Conservation (phyloP, 2,329 filamentous ascomycete species). For the Beauveria varroae region DNA sequence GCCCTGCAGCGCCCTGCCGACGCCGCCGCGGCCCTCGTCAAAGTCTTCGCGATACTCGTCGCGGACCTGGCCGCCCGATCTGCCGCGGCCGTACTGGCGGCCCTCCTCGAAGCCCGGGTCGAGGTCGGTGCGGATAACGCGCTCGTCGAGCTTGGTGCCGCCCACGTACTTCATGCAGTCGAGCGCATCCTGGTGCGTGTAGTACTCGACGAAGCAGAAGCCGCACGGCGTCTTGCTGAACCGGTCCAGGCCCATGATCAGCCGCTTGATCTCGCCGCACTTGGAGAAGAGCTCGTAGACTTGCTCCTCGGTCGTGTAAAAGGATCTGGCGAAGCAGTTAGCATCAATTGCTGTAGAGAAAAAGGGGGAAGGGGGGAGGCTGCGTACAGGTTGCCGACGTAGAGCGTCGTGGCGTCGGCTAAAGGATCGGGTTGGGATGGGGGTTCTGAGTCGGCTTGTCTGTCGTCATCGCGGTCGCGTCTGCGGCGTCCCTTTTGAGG, state of each 20-base stretch:
- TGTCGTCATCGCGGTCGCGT: slow-evolving; percentile 53
- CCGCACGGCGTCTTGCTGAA: slow-evolving; percentile 97
- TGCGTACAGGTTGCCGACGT: slow-evolving; percentile 83
- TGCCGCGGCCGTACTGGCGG: slow-evolving; percentile 89
- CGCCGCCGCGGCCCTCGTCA: slow-evolving; percentile 86
- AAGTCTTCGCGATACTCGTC: slow-evolving; percentile 98
- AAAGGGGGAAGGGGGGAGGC: not conserved
- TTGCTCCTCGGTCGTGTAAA: slow-evolving; percentile 98
- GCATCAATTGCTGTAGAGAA: not conserved
- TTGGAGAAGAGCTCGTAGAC: slow-evolving; percentile 96
- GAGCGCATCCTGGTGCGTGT: slow-evolving; percentile 91
- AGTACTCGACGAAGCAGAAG: slow-evolving; percentile 99
- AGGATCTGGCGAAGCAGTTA: slow-evolving; percentile 52
- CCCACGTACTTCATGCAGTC: slow-evolving; percentile 99
- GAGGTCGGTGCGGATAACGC: slow-evolving; percentile 89
- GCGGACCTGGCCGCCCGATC: slow-evolving; percentile 91
- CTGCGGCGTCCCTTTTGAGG: slow-evolving; percentile 62
- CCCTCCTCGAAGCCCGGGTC: slow-evolving; percentile 96
- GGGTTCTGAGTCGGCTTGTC: slow-evolving; percentile 41
- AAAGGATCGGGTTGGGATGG: slow-evolving; percentile 58
- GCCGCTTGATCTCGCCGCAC: slow-evolving; percentile 94
- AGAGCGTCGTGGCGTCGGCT: slow-evolving; percentile 84
- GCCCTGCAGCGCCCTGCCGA: slow-evolving; percentile 65
- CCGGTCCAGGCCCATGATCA: slow-evolving; percentile 95
- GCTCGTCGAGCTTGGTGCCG: slow-evolving; percentile 95